Conservation (phyloP, 139 green algal species). For the Asterochloris sp. region DNA sequence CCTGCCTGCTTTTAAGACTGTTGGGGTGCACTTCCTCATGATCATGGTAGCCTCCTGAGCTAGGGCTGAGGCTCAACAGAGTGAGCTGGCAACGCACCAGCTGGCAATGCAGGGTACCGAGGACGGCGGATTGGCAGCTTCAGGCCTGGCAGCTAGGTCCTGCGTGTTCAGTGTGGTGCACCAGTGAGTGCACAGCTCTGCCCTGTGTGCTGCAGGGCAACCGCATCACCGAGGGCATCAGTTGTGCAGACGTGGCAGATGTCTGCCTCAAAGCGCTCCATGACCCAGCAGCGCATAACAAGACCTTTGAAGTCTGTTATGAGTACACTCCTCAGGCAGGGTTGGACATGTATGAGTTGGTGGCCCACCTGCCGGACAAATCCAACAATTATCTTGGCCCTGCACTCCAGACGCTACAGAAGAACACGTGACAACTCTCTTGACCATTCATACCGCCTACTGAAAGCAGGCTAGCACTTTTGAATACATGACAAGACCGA, state of each 20-base stretch:
- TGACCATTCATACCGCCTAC: too few relatives aligned
- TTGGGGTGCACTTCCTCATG: too few relatives aligned
- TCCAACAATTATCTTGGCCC: constrained; percentile 79
- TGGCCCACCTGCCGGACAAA: constrained; percentile 76
- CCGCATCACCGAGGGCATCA: constrained; percentile 77
- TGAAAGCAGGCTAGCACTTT: too few relatives aligned
- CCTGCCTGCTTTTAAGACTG: too few relatives aligned
- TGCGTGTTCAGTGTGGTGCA: neutral
- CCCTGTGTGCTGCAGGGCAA: constrained; percentile 41
- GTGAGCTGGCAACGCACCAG: neutral
- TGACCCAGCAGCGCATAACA: constrained; percentile 82
- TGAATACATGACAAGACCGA: too few relatives aligned
- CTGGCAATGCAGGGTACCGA: too few relatives aligned
- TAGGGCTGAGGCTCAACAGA: too few relatives aligned
- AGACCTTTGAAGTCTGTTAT: constrained; percentile 96
- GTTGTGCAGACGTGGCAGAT: constrained; percentile 95
- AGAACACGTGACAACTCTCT: constrained; percentile 70
- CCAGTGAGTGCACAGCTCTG: constrained; percentile 11
- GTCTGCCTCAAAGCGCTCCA: constrained; percentile 88
- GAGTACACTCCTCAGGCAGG: constrained; percentile 67
- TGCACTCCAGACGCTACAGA: constrained; percentile 71
- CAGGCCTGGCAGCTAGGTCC: too few relatives aligned
- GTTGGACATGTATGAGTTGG: constrained; percentile 80
- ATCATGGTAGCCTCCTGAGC: too few relatives aligned
- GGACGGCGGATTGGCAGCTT: too few relatives aligned